Conservation (phyloP, 1,139 yeast genomes). For the Pichia sp. region DNA sequence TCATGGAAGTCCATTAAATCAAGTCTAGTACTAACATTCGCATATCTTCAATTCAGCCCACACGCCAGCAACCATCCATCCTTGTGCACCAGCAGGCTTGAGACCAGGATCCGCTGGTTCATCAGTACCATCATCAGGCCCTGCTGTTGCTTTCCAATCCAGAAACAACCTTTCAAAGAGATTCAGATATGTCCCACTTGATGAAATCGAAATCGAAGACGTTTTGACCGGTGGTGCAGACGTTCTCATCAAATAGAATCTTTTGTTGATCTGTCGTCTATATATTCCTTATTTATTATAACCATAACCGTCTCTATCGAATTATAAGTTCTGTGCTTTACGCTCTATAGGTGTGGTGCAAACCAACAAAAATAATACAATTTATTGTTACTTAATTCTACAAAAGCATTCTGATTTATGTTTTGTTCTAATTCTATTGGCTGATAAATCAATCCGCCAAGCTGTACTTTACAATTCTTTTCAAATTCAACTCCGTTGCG, state of each 20-base stretch:
- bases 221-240: slow-evolving; percentile 78
- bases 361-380: slow-evolving; percentile 7
- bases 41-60: slow-evolving; percentile 5
- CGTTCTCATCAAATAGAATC: slow-evolving; percentile 14
- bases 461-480: slow-evolving; percentile 14
- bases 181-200: slow-evolving; percentile 60
- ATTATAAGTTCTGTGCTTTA: neutral
- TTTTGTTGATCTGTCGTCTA: neutral
- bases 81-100: slow-evolving; percentile 50
- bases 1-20: too few species aligned
- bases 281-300: slow-evolving; percentile 5
- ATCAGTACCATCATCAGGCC: slow-evolving; percentile 34
- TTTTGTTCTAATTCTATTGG: neutral
- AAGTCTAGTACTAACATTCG: neutral
- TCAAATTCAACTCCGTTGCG: slow-evolving; percentile 18
- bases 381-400: neutral
- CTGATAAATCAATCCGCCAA: slow-evolving; percentile 4
- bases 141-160: slow-evolving; percentile 33
- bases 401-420: neutral
- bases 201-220: slow-evolving; percentile 65
- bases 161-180: slow-evolving; percentile 65
- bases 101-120: slow-evolving; percentile 38
- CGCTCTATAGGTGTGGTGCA: neutral
- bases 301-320: neutral
- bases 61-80: slow-evolving; percentile 36